These are phyloP conservation scores for Waitea zeae DNA, from an alignment of 1,284 basidiomycete species.

Conservation along the genomic window DNA sequence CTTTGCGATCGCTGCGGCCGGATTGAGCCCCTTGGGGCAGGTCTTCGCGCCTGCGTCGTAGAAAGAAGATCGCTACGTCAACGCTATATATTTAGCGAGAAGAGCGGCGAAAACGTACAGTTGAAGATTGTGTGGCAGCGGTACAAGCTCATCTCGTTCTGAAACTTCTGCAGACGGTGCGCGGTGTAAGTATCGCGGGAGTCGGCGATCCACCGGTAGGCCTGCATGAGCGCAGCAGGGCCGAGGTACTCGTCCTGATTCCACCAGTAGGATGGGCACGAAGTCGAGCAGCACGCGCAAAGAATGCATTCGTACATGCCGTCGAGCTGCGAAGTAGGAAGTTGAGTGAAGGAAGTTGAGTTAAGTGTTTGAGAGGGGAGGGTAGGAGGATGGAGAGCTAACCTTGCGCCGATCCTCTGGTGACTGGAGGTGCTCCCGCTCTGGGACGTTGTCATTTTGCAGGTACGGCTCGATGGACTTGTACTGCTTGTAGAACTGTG, in stretches of 20 bases:
- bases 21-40: slow-evolving; percentile 93
- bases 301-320: slow-evolving; percentile 87
- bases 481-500: slow-evolving; percentile 98
- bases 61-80: too few relatives aligned
- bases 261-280: slow-evolving; percentile 98
- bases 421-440: slow-evolving; percentile 78
- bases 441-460: slow-evolving; percentile 83
- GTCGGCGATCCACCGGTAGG: slow-evolving; percentile 96
- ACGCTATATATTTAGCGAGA: slow-evolving; percentile 1
- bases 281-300: slow-evolving; percentile 92
- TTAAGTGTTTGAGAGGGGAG: not conserved
- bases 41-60: slow-evolving; percentile 65
- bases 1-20: slow-evolving; percentile 73
- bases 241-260: slow-evolving; percentile 98
- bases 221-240: slow-evolving; percentile 91
- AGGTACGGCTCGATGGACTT: slow-evolving; percentile 96
- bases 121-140: slow-evolving; percentile 95
- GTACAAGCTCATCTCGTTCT: slow-evolving; percentile 92
- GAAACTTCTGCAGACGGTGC: slow-evolving; percentile 80
- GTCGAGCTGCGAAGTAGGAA: not conserved
- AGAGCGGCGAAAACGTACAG: slow-evolving; percentile 23
- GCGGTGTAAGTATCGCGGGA: slow-evolving; percentile 75
- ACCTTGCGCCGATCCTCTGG: slow-evolving; percentile 89
- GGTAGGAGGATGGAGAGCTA: slow-evolving; percentile 9
- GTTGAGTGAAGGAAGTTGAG: too few relatives aligned